Percentiles rank a stretch among this genome's conserved stretches.
Conservation (phyloP, 2,329 filamentous ascomycete species). For the Trematosphaeria pertusa region DNA sequence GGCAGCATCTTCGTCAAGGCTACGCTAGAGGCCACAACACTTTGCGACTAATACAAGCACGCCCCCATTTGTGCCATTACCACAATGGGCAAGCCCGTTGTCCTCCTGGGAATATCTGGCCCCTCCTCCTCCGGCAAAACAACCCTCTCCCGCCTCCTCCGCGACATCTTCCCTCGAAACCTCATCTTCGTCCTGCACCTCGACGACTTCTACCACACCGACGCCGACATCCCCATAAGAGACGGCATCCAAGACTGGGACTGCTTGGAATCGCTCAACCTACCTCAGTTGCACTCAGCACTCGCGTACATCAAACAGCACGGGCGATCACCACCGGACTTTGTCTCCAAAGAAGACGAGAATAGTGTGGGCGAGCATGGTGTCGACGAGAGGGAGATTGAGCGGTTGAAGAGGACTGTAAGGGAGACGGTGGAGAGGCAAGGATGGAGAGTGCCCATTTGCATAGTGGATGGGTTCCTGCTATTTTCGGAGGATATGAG, state of each 20-base stretch:
- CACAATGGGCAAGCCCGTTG: constrained; percentile 25
- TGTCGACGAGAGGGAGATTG: constrained; percentile 38
- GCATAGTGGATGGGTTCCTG: constrained; percentile 87
- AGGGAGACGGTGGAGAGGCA: constrained; percentile 12
- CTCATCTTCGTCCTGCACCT: constrained; percentile 84
- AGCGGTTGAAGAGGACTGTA: constrained; percentile 43
- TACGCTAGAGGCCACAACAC: neutral
- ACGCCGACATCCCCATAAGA: constrained; percentile 67
- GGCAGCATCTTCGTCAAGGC: too few relatives aligned
- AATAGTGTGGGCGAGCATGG: constrained; percentile 58
- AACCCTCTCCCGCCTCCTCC: constrained; percentile 83
- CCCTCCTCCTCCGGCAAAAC: constrained; percentile 95
- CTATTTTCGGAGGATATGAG: constrained; percentile 70
- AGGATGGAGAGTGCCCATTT: constrained; percentile 48
- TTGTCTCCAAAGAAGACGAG: constrained; percentile 64
- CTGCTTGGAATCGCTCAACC: constrained; percentile 78
- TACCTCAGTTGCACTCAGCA: constrained; percentile 70
- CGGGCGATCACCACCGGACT: constrained; percentile 65
- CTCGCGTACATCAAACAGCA: constrained; percentile 73
- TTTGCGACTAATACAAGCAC: too few relatives aligned
- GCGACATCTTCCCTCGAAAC: constrained; percentile 73
- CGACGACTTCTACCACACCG: constrained; percentile 92
- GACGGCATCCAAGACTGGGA: constrained; percentile 84
- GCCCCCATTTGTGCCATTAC: too few relatives aligned
- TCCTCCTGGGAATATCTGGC: constrained; percentile 84